A percentile compares a stretch with the other conserved stretches of the same genome.
Evolutionary conservation across 306 rosid species (phyloP).

Genomic region (Rosa chinensis): DNA sequence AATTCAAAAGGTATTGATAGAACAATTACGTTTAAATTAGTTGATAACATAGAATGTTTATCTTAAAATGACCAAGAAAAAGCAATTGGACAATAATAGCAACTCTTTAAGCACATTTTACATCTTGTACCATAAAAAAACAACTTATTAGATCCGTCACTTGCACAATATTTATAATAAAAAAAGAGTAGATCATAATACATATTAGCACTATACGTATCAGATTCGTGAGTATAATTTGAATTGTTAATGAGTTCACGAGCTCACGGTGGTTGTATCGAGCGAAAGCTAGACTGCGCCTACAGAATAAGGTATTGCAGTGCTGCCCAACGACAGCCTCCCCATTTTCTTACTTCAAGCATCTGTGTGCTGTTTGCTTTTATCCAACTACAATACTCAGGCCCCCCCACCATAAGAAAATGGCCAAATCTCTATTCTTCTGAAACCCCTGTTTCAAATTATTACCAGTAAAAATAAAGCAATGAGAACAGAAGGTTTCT

Average conservation of each 20-base stretch:
- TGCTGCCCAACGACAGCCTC: conserved; percentile 9
- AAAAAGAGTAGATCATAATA: not conserved
- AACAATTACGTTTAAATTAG: no score
- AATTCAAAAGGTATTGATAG: no score
- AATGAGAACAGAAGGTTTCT: conserved; percentile 1
- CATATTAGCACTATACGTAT: not conserved
- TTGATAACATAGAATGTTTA: no score
- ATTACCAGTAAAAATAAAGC: not conserved
- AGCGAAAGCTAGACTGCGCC: not conserved
- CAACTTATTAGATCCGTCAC: no score
- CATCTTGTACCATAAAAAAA: not conserved
- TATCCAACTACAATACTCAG: not conserved
- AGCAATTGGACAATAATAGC: no score
- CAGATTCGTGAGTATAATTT: not conserved
- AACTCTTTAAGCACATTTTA: no score
- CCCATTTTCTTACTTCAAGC: conserved; percentile 7
- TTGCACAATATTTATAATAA: not conserved
- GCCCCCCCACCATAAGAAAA: not conserved
- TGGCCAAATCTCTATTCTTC: conserved; percentile 3
- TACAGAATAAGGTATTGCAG: not conserved
- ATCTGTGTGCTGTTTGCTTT: not conserved
- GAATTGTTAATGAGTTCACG: not conserved
- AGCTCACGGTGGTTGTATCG: not conserved
- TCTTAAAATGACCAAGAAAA: no score
- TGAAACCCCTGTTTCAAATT: not conserved